Evolutionary conservation across 352 stramenopile species (phyloP), one percentile per base, ranked within the genome.

Genomic region (Phytophthora fragariae): DNA sequence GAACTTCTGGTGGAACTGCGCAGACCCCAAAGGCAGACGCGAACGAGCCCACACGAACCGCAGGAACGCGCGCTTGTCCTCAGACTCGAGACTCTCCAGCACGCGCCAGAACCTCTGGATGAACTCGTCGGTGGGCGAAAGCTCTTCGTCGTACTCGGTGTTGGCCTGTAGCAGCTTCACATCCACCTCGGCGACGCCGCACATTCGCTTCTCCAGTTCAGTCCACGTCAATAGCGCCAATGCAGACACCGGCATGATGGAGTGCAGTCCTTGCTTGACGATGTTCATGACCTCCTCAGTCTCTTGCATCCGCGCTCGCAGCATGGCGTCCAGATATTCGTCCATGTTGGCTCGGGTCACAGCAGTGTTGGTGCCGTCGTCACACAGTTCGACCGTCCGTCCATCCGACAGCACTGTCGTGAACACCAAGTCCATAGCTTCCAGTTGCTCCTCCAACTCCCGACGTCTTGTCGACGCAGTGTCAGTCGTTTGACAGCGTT

Each of bases 41-140:
- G 89, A 92, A 17, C 90, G 85, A 1, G 89, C 90, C 87, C 88
- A 96, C 4, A 95, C 90, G 53, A 96, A 96, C 12, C 89, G 82
- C 37, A 96, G 64, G 55, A 96, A 96, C 6, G 86, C 86, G 5
- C 84, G 79, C 49, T 88, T 88, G 54, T 96, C 87, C 10, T 92
- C 77, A 21, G 90, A 75, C 17, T 81, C 80, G 56, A 95, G 80
- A 19, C 61, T 78, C 19, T 78, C 70, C 9, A 96, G 72, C 21
- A 95, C 86, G 2, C 86, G 83, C 90, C 90, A 96, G 57, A 96
- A 95, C 12, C 89, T 74, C 70, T 90, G 82, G 24, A 96, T 84
- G 49, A 88, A 92, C 55, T 90, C 84, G 58, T 95, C 84, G 1
- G 79, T 76, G 0, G 76, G 41, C 10, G 77, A 84, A 21, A 95